Base-by-base conservation (phyloP, 768 basidiomycete genomes). In the Rhodotorula toruloides region DNA sequence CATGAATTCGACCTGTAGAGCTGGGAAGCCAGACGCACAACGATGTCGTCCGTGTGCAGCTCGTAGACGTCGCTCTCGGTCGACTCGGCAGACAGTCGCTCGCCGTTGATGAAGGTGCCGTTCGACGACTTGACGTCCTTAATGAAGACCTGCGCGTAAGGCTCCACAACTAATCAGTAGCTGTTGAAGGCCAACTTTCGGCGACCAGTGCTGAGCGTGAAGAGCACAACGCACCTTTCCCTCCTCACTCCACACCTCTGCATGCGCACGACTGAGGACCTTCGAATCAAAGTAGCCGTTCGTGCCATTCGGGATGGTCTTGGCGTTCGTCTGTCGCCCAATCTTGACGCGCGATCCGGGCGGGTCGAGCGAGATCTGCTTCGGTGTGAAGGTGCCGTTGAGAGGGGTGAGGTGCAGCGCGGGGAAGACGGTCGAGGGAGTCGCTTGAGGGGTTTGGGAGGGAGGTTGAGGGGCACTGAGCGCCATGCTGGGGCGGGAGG, bases 251-350 rank as follows among this genome's bases (percentile, higher is more conserved):
- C 94, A 99, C n/a, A 99, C 89, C 79, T 98, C 94, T 21, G 94
- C 94, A 76, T 98, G 94, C 80, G 90, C 88, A 72, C 94, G 82
- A 72, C 89, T 90, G 67, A 99, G 82, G 13, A 98, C 87, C 77
- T 98, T 97, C 31, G 87, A 89, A 80, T 98, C 94, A 77, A 99
- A 97, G 80, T 89, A 99, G 16, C 92, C 94, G 76, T 99, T 97
- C 74, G 88, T 82, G 76, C 94, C 91, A 10, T 79, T 80, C 3
- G 94, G 94, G 37, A 90, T 85, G 0, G 92, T 96, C 82, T 96
- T 96, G 62, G 87, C 86, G 77, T 92, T 96, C 22, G 92, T 98
- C 79, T 97, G 93, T 62, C 94, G 81, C 25, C 94, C 94, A 76
- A 99, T 93, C 70, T 80, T 80, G 72, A 81, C 76, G 55, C 71